Conservation (phyloP, 257 asterid genomes). For the Parsonsia alboflavescens region DNA sequence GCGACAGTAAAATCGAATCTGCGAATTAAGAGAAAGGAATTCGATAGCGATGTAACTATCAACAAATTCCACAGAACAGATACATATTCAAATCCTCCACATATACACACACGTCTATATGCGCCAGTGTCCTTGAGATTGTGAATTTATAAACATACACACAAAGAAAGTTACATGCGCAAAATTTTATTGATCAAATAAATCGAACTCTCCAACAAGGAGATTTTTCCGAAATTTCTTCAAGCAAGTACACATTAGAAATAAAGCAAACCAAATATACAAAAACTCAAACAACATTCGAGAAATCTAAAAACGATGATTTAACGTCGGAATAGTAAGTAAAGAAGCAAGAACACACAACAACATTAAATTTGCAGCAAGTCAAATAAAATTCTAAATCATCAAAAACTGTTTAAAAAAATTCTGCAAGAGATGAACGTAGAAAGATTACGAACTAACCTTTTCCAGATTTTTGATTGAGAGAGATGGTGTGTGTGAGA, state of each 20-base stretch:
- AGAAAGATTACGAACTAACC: conserved; percentile 5
- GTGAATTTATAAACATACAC: background rate
- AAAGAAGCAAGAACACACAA: background rate
- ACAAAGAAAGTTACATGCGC: background rate
- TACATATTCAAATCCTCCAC: background rate
- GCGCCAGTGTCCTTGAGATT: background rate
- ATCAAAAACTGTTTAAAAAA: background rate
- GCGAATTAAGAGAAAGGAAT: background rate
- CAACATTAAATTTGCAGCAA: conserved; percentile 2
- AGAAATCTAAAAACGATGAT: background rate
- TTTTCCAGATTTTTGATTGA: conserved; percentile 10
- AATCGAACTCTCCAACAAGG: conserved; percentile 5
- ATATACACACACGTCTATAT: background rate
- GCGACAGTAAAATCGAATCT: background rate
- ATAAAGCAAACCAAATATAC: background rate
- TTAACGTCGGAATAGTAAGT: background rate
- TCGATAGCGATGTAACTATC: background rate
- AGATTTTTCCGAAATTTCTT: background rate
- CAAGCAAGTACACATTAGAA: conserved; percentile 1
- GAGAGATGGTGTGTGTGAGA: background rate
- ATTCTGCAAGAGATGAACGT: background rate
- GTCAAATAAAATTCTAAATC: conserved; percentile 12
- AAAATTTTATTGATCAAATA: conserved; percentile 6
- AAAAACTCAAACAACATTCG: background rate
- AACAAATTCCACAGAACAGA: background rate